Evolutionary conservation across 805 yeast genomes (phyloP).

Genomic region (Danielozyma ontarioensis): DNA sequence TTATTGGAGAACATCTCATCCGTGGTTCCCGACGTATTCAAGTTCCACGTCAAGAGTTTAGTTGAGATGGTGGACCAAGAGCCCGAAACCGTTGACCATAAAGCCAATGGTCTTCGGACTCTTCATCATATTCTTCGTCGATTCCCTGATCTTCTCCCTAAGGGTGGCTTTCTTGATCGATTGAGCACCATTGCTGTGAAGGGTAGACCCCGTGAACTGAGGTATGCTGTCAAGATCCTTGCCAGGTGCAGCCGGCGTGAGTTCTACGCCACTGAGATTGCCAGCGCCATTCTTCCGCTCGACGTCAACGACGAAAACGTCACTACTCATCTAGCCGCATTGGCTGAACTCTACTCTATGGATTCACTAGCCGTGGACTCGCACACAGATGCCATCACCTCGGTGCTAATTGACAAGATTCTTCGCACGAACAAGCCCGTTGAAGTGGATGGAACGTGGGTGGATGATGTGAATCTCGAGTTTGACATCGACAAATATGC

Average conservation of each 20-base stretch:
- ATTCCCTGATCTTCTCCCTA: slow-evolving; percentile 44
- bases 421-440: slow-evolving; percentile 41
- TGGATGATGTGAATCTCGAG: slow-evolving; percentile 40
- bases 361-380: slow-evolving; percentile 47
- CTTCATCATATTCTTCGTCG: slow-evolving; percentile 53
- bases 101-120: slow-evolving; percentile 48
- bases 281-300: slow-evolving; percentile 47
- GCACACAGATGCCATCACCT: slow-evolving; percentile 53
- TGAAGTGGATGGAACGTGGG: slow-evolving; percentile 36
- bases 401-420: slow-evolving; percentile 55
- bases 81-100: slow-evolving; percentile 10
- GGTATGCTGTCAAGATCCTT: slow-evolving; percentile 56
- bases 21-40: slow-evolving; percentile 59
- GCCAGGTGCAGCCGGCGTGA: slow-evolving; percentile 43
- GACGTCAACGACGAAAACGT: slow-evolving; percentile 32
- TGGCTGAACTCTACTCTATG: slow-evolving; percentile 53
- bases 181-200: slow-evolving; percentile 41
- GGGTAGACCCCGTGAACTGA: slow-evolving; percentile 60
- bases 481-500: slow-evolving; percentile 13
- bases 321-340: slow-evolving; percentile 51
- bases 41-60: slow-evolving; percentile 51
- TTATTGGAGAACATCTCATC: slow-evolving; percentile 55
- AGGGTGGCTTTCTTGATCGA: slow-evolving; percentile 38
- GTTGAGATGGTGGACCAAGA: slow-evolving; percentile 11
- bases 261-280: slow-evolving; percentile 31